Base-by-base conservation (phyloP, 305 asterid species). In the Fraxinus paxiana region DNA sequence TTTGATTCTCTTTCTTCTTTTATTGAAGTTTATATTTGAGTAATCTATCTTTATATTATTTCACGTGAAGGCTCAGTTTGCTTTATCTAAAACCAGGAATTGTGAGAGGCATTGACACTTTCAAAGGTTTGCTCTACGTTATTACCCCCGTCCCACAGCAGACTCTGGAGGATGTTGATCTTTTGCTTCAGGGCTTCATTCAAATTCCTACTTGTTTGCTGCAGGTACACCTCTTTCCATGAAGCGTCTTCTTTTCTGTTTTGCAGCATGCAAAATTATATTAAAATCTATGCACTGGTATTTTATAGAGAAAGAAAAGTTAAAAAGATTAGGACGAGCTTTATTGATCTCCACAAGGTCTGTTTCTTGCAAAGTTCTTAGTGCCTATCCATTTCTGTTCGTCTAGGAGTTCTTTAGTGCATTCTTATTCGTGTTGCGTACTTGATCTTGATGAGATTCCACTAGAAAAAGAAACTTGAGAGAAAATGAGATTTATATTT, bases 171-270 rank as follows among this genome's bases (percentile, higher is more conserved):
- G 90, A 88, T 84, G 99, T 94, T 78, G 94, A 94, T 87, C 85
- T 91, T 82, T 86, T 96, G 61, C 94, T 96, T 74, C 98, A 94
- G 85, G 98, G 98, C 8, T 93, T 88, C 80, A 72, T 94, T 76
- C 90, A 90, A 84, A 88, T 92, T 82, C 98, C 98, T 6, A 84
- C 90, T 79, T 78, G 89, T 83, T 90, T 96, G 83, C 87, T 94
- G 78, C 94, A 94, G 97, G 98, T 94, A 84, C 76, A 43, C 8
- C 41, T 76, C 83, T 63, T 70, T 5, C 76, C 56, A 6, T 9
- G 54, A 75, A 22, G 10, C 13, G 1, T 48, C 8, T 17, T 24
- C 56, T 46, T 43, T 46, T 46, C 56, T 2, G 56, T 46, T 41
- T 41, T 24, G 78, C 30, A 63, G 26, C 80, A 41, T 5, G 51